phyloP scores from a whole-genome alignment of 495 filamentous ascomycete species.

The Neurospora sp. region DNA sequence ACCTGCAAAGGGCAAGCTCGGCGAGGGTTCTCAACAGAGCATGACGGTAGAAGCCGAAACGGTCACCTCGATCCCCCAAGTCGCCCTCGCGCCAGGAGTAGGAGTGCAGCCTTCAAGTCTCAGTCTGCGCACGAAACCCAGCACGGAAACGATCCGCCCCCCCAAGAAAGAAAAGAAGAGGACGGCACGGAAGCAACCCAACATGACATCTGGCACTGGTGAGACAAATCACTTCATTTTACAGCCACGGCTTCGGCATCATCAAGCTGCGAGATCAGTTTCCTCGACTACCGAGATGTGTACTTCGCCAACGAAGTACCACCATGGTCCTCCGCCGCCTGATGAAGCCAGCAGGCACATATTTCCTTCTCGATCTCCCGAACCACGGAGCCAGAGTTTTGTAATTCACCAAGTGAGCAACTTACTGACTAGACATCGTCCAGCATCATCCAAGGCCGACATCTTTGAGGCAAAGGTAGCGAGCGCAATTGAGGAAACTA shows the following conservation, averaged over 20 bases:
- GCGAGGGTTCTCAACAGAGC: conserved; percentile 70
- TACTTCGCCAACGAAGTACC: conserved; percentile 23
- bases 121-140: conserved; percentile 77
- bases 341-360: conserved; percentile 11
- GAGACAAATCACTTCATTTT: conserved; percentile 32
- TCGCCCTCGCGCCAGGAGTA: conserved; percentile 61
- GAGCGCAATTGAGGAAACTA: conserved; percentile 81
- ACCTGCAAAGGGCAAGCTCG: conserved; percentile 43
- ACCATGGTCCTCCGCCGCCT: conserved; percentile 29
- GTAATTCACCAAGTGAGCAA: conserved; percentile 29
- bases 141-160: conserved; percentile 86
- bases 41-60: conserved; percentile 99
- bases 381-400: conserved; percentile 17
- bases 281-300: conserved; percentile 17
- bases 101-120: conserved; percentile 55
- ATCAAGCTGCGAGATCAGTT: conserved; percentile 27
- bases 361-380: conserved; percentile 7
- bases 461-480: conserved; percentile 96
- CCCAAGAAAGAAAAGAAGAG: conserved; percentile 87
- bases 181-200: conserved; percentile 59
- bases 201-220: conserved; percentile 63
- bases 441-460: conserved; percentile 91
- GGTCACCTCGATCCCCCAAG: conserved; percentile 81
- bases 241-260: conserved; percentile 21
- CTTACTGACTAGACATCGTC: conserved; percentile 42